Evolutionary conservation across 345 rosid species (phyloP), one percentile per base, ranked within the genome.

Genomic region (Balakata baccata): DNA sequence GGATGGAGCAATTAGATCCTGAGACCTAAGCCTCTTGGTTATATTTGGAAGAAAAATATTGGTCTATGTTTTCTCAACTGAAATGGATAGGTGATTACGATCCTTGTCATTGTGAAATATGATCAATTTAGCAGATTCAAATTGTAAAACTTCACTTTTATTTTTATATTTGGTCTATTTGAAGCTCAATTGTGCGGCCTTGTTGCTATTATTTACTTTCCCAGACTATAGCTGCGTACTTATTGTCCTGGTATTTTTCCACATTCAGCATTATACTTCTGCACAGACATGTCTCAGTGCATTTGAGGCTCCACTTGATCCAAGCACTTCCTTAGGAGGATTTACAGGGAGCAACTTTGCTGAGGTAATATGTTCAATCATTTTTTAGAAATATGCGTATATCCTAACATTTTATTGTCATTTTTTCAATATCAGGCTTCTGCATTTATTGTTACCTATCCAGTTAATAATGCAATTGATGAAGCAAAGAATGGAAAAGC

Each of bases 271-370:
- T 82, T 94, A 81, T 77, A 88, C 95, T 58, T 84, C 95, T 74
- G 86, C 97, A 59, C 97, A 92, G 5, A 74, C 87, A 66, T 92
- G 98, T 77, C 75, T 89, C 88, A 92, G 98, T 82, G 97, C 98
- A 65, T 94, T 89, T 78, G 87, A 92, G 82, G 98, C 90, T 50
- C 97, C 98, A 5, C 89, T 94, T 69, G 97, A 94, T 84, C 98
- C 98, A 80, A 90, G 86, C 80, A 90, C 96, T 77, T 87, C 89
- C 60, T 69, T 94, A 70, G 98, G 98, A 82, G 98, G 98, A 77
- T 92, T 89, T 84, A 82, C 87, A 53, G 92, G 94, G 77, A 92
- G 83, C 82, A 89, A 83, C 85, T 92, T 83, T 72, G 82, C 88
- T 53, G 92, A 92, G 97, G 98, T 92, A 85, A 64, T 45, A 52